Base-by-base conservation (phyloP, 148 eudicot genomes). In the Cornus florida region DNA sequence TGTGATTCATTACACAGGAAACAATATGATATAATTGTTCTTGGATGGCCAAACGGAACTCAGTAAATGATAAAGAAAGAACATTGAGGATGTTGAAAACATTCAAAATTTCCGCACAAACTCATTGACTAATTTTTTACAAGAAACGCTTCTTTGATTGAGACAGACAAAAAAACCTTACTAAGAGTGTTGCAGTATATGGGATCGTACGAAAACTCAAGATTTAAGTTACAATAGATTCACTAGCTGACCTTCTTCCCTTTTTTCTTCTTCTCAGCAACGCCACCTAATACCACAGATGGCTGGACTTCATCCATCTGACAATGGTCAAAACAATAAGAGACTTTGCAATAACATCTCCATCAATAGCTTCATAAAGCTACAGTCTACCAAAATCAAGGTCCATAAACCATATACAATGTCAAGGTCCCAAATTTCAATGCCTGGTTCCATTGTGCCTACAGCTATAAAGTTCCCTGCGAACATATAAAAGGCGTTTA, bases 371-470 rank as follows among this genome's bases (percentile, higher is more conserved):
- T 6, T 48, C 72, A 50, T 67, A 32, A 50, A 66, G 48, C 16
- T 20, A 57, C 11, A 68, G 7, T 62, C 13, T 71, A 79, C 38
- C 13, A 32, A 67, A 28, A 17, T 77, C 62, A 31, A 73, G 23
- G n/a, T 38, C 57, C 62, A 53, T n/a, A 80, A 72, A 65, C 50
- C 67, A 82, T 94, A 78, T 92, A 93, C 99, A 71, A 88, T 81
- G 68, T 96, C 98, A 70, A 93, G 95, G 86, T 93, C 97, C 98
- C 99, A 93, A 86, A 96, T 92, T 74, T 93, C 99, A 86, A 95
- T 95, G 38, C 90, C 60, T 56, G 99, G 99, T 46, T 95, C 98
- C 98, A 93, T 93, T 43, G 95, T 87, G 72, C 99, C 99, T 57
- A 96, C 95, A 69, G 99, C 99, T 57, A 96, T 76, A 73, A 92